Evolutionary conservation across 306 rosid genomes (phyloP).

Genomic region (Cucumis cinereus): DNA sequence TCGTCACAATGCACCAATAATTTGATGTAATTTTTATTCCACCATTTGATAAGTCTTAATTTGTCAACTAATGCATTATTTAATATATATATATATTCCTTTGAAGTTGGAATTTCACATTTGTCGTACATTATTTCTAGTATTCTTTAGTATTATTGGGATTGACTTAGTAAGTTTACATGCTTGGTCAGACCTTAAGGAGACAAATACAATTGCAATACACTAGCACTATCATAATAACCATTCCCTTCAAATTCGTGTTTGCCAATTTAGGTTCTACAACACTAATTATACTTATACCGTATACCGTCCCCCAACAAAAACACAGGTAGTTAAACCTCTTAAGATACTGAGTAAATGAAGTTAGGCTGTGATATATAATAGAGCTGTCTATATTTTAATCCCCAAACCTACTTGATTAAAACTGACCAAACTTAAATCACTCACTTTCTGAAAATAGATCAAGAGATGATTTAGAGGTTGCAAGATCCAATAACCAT

Average conservation of each 20-base stretch:
- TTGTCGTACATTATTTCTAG: no score
- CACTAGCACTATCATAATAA: neutral
- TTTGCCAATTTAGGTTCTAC: neutral
- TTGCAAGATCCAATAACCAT: slow-evolving; percentile 8
- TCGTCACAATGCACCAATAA: neutral
- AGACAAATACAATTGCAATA: neutral
- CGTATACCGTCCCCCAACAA: neutral
- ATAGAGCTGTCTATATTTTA: neutral
- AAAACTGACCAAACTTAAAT: neutral
- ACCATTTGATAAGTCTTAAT: neutral
- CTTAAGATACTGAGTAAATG: neutral
- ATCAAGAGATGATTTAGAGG: slow-evolving; percentile 1
- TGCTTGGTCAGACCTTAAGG: neutral
- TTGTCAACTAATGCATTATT: neutral
- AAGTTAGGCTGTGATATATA: neutral
- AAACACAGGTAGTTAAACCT: neutral
- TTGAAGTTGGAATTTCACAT: no score
- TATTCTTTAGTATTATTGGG: neutral
- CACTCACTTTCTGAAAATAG: slow-evolving; percentile 1
- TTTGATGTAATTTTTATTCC: neutral
- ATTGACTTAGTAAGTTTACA: neutral
- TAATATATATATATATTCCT: no score
- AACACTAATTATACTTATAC: neutral
- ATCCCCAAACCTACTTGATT: neutral
- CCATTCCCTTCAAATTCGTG: neutral